A percentile compares a stretch with the other conserved stretches of the same genome.
Evolutionary conservation across 2,329 filamentous ascomycete species (phyloP).

Genomic region (Ophiostoma sp.): DNA sequence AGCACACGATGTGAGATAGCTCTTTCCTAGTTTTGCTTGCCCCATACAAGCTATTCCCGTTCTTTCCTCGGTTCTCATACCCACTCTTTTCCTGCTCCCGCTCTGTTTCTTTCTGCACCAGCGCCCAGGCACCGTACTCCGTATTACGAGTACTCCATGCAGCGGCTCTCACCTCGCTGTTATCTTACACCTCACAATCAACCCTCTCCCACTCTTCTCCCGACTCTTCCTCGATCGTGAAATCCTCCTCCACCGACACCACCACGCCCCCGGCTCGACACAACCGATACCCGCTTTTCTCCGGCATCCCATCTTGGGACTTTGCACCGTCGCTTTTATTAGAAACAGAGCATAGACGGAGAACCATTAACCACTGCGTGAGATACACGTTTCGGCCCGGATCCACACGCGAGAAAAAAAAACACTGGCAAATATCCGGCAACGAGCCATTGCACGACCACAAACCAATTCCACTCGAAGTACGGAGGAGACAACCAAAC

Average conservation of each 20-base stretch:
- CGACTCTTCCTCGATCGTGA: slow-evolving; percentile 13
- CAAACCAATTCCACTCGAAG: not conserved
- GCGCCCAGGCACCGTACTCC: slow-evolving; percentile 5
- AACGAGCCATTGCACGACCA: slow-evolving; percentile 15
- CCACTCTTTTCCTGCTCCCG: too few species aligned
- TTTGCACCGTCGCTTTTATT: not conserved
- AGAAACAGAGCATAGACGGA: not conserved
- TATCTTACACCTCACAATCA: not conserved
- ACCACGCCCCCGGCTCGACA: slow-evolving; percentile 18
- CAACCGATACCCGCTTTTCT: slow-evolving; percentile 20
- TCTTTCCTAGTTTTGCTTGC: not conserved
- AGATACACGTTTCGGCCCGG: slow-evolving; percentile 15
- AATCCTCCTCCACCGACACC: not conserved
- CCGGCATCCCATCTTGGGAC: not conserved
- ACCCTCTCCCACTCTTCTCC: not conserved
- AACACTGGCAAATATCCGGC: slow-evolving; percentile 1
- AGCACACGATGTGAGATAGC: not conserved
- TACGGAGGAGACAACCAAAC: not conserved
- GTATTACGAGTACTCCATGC: not conserved
- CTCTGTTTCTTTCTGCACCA: not conserved
- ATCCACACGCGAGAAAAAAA: slow-evolving; percentile 13
- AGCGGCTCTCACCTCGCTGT: not conserved
- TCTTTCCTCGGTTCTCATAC: too few species aligned
- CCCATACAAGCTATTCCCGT: not conserved
- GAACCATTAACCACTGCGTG: not conserved